Conservation (phyloP, 164 flowering plant genomes). For the Litsea cubeba region DNA sequence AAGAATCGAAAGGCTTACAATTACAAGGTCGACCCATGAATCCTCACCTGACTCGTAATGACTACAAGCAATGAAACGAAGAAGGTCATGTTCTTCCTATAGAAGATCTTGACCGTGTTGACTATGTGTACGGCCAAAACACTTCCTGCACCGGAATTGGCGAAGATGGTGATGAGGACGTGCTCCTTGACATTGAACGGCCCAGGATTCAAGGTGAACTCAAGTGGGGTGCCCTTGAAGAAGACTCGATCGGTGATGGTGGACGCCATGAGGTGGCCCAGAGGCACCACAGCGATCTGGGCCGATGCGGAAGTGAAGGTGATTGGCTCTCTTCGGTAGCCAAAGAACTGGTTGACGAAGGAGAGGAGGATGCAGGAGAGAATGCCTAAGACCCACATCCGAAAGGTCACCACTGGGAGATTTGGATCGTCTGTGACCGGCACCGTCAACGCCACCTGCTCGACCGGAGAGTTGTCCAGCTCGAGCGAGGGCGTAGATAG, state of each 20-base stretch:
- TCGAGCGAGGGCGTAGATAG: background rate
- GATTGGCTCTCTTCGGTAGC: slow-evolving; percentile 77
- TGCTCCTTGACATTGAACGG: slow-evolving; percentile 92
- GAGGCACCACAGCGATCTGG: slow-evolving; percentile 84
- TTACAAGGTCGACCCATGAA: too few relatives aligned
- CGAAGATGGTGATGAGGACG: slow-evolving; percentile 87
- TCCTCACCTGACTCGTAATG: slow-evolving; percentile 69
- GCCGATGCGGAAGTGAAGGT: slow-evolving; percentile 74
- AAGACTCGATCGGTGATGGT: slow-evolving; percentile 42
- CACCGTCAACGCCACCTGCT: slow-evolving; percentile 77
- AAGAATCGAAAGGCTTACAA: background rate
- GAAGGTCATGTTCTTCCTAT: slow-evolving; percentile 52
- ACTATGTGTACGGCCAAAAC: slow-evolving; percentile 86
- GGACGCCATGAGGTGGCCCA: slow-evolving; percentile 77
- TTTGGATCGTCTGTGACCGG: slow-evolving; percentile 66
- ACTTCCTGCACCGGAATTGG: slow-evolving; percentile 81
- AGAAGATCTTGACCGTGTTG: slow-evolving; percentile 68
- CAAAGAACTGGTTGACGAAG: slow-evolving; percentile 89
- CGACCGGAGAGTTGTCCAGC: slow-evolving; percentile 48
- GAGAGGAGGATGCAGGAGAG: slow-evolving; percentile 66
- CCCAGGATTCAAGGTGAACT: slow-evolving; percentile 79
- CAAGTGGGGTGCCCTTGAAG: slow-evolving; percentile 51
- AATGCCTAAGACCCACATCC: slow-evolving; percentile 79
- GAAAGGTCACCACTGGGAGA: slow-evolving; percentile 72
- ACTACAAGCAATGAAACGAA: slow-evolving; percentile 66